phyloP scores from a whole-genome alignment of 495 filamentous ascomycete species.

The Penicillium bovifimosum region DNA sequence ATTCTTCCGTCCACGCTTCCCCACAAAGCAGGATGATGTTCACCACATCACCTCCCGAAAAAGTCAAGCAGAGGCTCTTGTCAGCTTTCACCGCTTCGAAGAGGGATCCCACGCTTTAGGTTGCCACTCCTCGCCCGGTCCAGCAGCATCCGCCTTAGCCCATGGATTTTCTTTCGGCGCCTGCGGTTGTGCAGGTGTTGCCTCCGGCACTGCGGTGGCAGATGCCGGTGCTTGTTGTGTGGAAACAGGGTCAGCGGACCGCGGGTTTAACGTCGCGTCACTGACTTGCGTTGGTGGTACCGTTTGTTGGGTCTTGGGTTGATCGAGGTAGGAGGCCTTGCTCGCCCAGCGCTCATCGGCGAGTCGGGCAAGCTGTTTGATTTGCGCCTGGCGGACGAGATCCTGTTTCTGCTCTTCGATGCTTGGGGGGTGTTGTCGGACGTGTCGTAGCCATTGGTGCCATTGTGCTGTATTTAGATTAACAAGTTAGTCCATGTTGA shows the following conservation, averaged over 20 bases:
- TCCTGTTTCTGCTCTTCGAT: constrained; percentile 72
- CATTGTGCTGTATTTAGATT: constrained; percentile 59
- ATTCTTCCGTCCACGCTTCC: too few relatives aligned
- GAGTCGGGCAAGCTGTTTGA: constrained; percentile 68
- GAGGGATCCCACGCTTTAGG: constrained; percentile 62
- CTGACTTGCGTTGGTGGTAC: constrained; percentile 30
- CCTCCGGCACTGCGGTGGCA: constrained; percentile 1
- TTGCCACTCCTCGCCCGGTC: constrained; percentile 70
- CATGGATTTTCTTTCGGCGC: constrained; percentile 52
- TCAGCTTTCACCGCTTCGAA: constrained; percentile 27
- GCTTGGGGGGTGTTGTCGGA: constrained; percentile 62
- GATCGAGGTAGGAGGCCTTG: constrained; percentile 61
- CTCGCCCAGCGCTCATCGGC: constrained; percentile 85
- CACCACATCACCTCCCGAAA: too few relatives aligned
- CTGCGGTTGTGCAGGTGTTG: constrained; percentile 14
- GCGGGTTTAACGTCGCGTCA: constrained; percentile 26
- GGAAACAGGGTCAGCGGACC: constrained; percentile 2
- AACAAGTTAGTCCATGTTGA: constrained; percentile 1
- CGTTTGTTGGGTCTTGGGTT: constrained; percentile 45
- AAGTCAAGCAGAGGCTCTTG: not conserved
- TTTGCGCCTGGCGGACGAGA: constrained; percentile 55
- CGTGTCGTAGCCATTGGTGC: constrained; percentile 95
- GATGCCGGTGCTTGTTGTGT: constrained; percentile 12
- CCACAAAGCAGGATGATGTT: too few relatives aligned
- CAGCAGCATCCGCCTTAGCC: constrained; percentile 40